Evolutionary conservation across 257 asterid genomes (phyloP).

Genomic region (Echites panduratus): DNA sequence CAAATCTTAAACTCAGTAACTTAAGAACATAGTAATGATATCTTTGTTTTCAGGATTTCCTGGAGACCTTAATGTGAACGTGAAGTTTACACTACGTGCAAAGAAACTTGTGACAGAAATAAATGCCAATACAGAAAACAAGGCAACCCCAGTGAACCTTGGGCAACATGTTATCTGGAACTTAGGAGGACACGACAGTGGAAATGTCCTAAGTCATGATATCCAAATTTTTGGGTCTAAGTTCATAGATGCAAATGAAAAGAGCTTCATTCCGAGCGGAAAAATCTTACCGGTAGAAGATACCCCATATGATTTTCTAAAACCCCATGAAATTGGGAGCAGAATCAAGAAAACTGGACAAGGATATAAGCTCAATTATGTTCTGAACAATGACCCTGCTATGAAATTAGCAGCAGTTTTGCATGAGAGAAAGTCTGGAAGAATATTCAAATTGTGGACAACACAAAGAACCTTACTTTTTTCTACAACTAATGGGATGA

Average conservation of each 20-base stretch:
- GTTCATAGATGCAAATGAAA: constrained; percentile 4
- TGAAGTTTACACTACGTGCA: constrained; percentile 9
- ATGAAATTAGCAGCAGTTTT: constrained; percentile 11
- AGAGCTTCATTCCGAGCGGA: constrained; percentile 18
- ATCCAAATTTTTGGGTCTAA: constrained; percentile 22
- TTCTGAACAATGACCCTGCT: constrained; percentile 1
- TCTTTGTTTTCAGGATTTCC: constrained; percentile 20
- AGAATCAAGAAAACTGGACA: constrained; percentile 10
- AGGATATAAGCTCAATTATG: constrained; percentile 25
- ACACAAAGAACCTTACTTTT: constrained; percentile 9
- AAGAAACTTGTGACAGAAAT: constrained; percentile 15
- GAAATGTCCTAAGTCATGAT: constrained; percentile 18
- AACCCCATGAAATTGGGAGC: constrained; percentile 13
- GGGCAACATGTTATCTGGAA: constrained; percentile 26
- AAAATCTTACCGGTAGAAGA: constrained; percentile 8
- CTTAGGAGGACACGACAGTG: constrained; percentile 27
- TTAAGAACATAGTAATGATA: neutral
- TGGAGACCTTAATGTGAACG: constrained; percentile 20
- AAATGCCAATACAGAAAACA: constrained; percentile 21
- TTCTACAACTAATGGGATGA: neutral
- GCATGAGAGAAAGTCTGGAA: constrained; percentile 18
- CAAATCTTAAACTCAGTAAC: neutral
- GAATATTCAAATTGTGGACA: constrained; percentile 15
- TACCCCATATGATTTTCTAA: constrained; percentile 21
- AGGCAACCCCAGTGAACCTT: constrained; percentile 28